Conservation (phyloP, 441 rosid genomes). For the Adansonia gregorii region DNA sequence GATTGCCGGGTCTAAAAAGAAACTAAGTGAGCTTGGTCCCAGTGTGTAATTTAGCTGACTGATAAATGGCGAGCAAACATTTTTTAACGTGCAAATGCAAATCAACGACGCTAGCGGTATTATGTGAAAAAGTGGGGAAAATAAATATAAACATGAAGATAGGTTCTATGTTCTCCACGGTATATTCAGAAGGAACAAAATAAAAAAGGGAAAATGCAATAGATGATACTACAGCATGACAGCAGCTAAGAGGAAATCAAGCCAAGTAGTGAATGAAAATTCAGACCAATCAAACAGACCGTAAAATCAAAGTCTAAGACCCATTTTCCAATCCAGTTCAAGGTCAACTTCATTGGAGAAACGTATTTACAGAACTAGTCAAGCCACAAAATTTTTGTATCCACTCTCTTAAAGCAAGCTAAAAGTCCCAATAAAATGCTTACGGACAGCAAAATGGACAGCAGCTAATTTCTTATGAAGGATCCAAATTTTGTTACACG, state of each 20-base stretch:
- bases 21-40: background rate
- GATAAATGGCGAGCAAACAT: background rate
- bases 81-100: background rate
- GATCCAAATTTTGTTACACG: slow-evolving; percentile 31
- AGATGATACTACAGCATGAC: background rate
- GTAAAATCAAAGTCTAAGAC: slow-evolving; percentile 25
- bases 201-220: background rate
- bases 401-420: slow-evolving; percentile 34
- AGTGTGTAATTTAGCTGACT: background rate
- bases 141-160: background rate
- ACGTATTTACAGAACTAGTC: slow-evolving; percentile 48
- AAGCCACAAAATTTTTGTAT: slow-evolving; percentile 37
- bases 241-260: slow-evolving; percentile 10
- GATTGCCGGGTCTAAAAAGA: background rate
- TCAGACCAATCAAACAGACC: slow-evolving; percentile 24
- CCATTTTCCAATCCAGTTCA: slow-evolving; percentile 31
- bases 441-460: slow-evolving; percentile 26
- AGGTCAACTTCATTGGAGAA: slow-evolving; percentile 37
- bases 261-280: slow-evolving; percentile 13
- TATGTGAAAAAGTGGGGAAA: background rate
- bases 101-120: background rate
- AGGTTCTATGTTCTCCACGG: background rate
- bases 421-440: slow-evolving; percentile 28
- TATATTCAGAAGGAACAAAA: background rate
- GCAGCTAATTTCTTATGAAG: slow-evolving; percentile 32